Evolutionary conservation across 192 early-diverging fungal genomes (phyloP).

Genomic region (Backusella liffmaniae): DNA sequence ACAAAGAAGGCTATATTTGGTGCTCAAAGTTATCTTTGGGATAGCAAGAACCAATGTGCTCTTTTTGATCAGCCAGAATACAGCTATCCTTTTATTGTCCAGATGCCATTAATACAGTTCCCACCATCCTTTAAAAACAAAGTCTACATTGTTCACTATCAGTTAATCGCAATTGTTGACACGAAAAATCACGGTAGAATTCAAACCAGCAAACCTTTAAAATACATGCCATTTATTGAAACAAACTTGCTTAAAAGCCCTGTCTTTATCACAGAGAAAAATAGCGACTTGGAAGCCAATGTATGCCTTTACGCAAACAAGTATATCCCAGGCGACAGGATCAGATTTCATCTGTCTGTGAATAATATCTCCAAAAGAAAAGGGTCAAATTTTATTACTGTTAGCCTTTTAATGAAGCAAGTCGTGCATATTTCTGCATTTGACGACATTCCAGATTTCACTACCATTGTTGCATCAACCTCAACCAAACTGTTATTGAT

Average conservation of each 20-base stretch:
- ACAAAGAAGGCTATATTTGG: not conserved
- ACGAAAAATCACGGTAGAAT: not conserved
- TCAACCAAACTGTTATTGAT: not conserved
- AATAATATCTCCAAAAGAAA: not conserved
- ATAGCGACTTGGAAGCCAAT: not conserved
- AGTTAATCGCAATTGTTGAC: constrained; percentile 6
- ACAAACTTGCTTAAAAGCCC: constrained; percentile 9
- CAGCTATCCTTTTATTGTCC: constrained; percentile 17
- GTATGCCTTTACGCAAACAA: not conserved
- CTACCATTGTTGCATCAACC: not conserved
- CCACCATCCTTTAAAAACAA: constrained; percentile 6
- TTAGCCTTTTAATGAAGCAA: not conserved
- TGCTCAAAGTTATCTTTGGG: constrained; percentile 9
- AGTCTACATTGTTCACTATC: not conserved
- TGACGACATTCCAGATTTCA: not conserved
- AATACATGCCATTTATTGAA: constrained; percentile 18
- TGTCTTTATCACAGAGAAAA: not conserved
- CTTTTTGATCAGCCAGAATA: not conserved
- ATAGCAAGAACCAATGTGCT: not conserved
- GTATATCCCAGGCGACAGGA: not conserved
- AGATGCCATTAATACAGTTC: constrained; percentile 19
- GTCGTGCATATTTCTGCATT: not conserved
- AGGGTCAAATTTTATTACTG: not conserved
- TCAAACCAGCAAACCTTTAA: not conserved
- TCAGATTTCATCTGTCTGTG: not conserved